These are phyloP conservation scores for Podila clonocystis DNA, from an alignment of 192 early-diverging fungal genomes.

Conservation along the genomic window DNA sequence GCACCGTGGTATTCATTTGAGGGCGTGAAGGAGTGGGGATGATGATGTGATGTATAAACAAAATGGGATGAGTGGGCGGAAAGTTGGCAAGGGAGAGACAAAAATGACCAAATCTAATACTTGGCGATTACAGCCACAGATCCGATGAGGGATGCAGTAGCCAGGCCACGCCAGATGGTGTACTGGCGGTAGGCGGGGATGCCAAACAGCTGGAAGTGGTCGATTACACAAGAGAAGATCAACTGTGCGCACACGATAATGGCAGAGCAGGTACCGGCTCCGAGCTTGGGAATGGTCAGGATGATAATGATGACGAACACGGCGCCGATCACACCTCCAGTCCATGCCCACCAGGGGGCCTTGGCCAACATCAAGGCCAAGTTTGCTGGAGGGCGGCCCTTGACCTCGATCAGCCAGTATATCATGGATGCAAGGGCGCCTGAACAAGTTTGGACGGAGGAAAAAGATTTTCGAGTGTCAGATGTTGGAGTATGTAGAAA, in stretches of 20 bases:
- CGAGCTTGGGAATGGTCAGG: constrained; percentile 60
- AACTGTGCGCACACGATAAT: constrained; percentile 62
- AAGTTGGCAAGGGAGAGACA: background rate
- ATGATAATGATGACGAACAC: constrained; percentile 62
- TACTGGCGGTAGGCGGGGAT: constrained; percentile 47
- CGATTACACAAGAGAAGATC: constrained; percentile 60
- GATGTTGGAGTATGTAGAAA: background rate
- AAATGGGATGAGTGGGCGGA: background rate
- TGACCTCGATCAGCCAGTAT: constrained; percentile 46
- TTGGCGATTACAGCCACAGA: constrained; percentile 58
- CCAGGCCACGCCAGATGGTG: constrained; percentile 56
- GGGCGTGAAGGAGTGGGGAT: no score
- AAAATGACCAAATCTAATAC: constrained; percentile 21
- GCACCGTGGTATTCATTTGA: no score
- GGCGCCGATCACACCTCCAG: constrained; percentile 56
- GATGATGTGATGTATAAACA: background rate
- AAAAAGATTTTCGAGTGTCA: background rate
- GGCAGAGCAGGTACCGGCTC: constrained; percentile 60
- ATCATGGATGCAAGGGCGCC: constrained; percentile 35
- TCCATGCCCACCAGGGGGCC: constrained; percentile 62
- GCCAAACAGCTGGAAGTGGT: constrained; percentile 62
- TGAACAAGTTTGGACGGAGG: background rate
- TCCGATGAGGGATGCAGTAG: constrained; percentile 54
- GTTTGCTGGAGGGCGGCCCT: constrained; percentile 35
- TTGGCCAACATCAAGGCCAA: constrained; percentile 22